A percentile compares a stretch with the other conserved stretches of the same genome.
Evolutionary conservation across 2,329 filamentous ascomycete genomes (phyloP).

Genomic region (Pezicula radicicola): DNA sequence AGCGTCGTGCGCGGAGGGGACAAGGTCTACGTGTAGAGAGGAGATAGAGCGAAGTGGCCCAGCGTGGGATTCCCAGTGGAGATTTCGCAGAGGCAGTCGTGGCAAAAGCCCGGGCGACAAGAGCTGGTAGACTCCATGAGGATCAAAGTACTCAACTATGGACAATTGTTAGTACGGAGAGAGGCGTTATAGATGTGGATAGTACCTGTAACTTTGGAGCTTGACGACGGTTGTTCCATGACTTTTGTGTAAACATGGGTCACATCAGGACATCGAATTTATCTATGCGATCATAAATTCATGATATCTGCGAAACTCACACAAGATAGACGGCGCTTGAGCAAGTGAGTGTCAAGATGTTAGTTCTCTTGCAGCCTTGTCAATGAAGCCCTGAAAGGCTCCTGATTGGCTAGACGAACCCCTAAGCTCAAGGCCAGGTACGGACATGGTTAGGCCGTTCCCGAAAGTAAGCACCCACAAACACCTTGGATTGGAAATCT

Average conservation of each 20-base stretch:
- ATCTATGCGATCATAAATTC: neutral
- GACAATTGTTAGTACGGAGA: constrained; percentile 7
- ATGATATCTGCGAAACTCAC: neutral
- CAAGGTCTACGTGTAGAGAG: constrained; percentile 84
- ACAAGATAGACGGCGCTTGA: neutral
- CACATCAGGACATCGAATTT: neutral
- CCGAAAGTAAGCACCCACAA: too few species aligned
- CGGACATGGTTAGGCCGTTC: too few species aligned
- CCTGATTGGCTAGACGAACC: too few species aligned
- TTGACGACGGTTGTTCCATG: constrained; percentile 67
- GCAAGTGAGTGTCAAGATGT: neutral
- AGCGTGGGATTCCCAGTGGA: constrained; percentile 95
- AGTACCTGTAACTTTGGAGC: constrained; percentile 74
- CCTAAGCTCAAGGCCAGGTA: too few species aligned
- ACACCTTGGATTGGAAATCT: too few species aligned
- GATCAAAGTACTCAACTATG: constrained; percentile 93
- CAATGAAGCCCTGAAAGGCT: too few species aligned
- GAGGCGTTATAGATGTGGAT: constrained; percentile 1
- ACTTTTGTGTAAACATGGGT: constrained; percentile 29
- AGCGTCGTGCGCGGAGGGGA: constrained; percentile 51
- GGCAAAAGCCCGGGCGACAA: constrained; percentile 74
- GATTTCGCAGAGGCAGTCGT: constrained; percentile 81
- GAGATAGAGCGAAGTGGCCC: constrained; percentile 91
- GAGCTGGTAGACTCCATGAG: constrained; percentile 81
- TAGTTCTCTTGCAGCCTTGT: too few species aligned